Conservation (phyloP, 805 yeast species). For the Candida boidinii region DNA sequence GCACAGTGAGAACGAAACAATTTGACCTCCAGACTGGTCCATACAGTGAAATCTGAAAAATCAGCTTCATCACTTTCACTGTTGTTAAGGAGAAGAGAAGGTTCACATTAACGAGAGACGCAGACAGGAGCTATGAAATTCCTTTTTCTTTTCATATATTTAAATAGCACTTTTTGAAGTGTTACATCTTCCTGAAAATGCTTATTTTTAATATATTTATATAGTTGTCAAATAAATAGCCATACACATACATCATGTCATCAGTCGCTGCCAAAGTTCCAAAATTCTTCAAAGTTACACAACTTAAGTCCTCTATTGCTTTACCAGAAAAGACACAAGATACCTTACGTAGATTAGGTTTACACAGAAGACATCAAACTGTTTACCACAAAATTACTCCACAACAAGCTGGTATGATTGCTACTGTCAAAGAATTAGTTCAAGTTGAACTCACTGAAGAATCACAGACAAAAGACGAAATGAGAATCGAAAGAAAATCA, state of each 20-base stretch:
- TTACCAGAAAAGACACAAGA: slow-evolving; percentile 60
- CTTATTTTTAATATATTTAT: too few relatives aligned
- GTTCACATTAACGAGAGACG: too few relatives aligned
- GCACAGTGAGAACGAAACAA: too few relatives aligned
- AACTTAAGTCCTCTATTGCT: slow-evolving; percentile 78
- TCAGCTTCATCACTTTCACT: too few relatives aligned
- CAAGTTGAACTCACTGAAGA: slow-evolving; percentile 65
- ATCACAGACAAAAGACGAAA: slow-evolving; percentile 39
- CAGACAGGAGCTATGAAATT: too few relatives aligned
- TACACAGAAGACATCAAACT: slow-evolving; percentile 63
- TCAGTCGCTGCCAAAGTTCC: slow-evolving; percentile 5
- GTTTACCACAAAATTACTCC: slow-evolving; percentile 70
- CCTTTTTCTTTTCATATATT: too few relatives aligned
- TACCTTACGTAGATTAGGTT: slow-evolving; percentile 66
- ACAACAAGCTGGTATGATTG: slow-evolving; percentile 76
- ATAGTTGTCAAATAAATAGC: too few relatives aligned
- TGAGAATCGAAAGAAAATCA: slow-evolving; percentile 47
- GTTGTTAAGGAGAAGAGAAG: too few relatives aligned
- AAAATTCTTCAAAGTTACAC: slow-evolving; percentile 57
- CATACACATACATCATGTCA: background rate
- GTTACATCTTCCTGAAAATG: too few relatives aligned
- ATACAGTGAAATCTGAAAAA: too few relatives aligned
- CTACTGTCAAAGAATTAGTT: slow-evolving; percentile 78
- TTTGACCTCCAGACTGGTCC: too few relatives aligned
- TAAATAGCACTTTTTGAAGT: too few relatives aligned